Percentiles rank a stretch among this genome's conserved stretches.
phyloP scores from a whole-genome alignment of 2,329 filamentous ascomycete genomes.

The Alternaria incomplexa region DNA sequence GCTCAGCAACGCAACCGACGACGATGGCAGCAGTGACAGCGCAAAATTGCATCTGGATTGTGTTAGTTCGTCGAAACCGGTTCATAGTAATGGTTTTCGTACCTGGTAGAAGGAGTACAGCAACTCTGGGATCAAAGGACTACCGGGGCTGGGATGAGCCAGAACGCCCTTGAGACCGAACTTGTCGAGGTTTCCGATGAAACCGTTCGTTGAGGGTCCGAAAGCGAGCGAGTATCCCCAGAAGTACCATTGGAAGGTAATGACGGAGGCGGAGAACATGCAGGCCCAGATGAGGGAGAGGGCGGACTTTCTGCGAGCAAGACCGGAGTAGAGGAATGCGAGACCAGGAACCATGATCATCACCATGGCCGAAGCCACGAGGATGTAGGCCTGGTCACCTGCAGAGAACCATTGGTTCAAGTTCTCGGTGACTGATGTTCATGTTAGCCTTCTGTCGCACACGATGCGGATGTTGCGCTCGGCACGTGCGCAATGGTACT shows the following conservation, averaged over 20 bases:
- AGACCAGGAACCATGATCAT: conserved; percentile 96
- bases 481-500: conserved; percentile 29
- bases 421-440: conserved; percentile 75
- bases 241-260: conserved; percentile 99
- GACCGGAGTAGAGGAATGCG: conserved; percentile 94
- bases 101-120: conserved; percentile 95
- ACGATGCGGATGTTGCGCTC: conserved; percentile 10
- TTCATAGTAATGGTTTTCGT: conserved; percentile 28
- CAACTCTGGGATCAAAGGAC: conserved; percentile 84
- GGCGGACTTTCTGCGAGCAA: conserved; percentile 96
- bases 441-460: conserved; percentile 15
- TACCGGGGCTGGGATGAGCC: conserved; percentile 84
- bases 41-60: conserved; percentile 88
- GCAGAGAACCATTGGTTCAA: conserved; percentile 94
- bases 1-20: conserved; percentile 90
- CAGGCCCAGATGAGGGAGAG: conserved; percentile 96
- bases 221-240: conserved; percentile 98
- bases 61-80: conserved; percentile 16
- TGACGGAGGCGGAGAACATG: conserved; percentile 89
- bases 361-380: conserved; percentile 89
- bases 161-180: conserved; percentile 89
- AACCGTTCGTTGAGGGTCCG: conserved; percentile 82
- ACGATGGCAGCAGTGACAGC: conserved; percentile 90
- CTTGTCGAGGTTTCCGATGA: conserved; percentile 87
- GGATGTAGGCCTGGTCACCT: conserved; percentile 93